These are phyloP conservation scores for Fusarium nodosum DNA, from an alignment of 2,329 filamentous ascomycete species.

Conservation along the genomic window DNA sequence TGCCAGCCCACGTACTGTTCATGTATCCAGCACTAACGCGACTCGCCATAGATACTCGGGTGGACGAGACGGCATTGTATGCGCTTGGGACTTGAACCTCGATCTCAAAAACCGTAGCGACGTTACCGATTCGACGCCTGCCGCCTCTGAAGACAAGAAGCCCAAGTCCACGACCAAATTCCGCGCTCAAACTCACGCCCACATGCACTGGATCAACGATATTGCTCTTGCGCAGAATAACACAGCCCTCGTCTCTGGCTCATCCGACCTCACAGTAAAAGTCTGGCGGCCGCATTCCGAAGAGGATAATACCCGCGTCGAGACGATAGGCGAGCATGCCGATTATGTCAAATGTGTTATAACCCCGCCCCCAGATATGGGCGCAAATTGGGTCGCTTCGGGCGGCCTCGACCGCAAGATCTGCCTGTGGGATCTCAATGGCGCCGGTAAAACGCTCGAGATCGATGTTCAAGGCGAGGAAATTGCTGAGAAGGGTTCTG, in stretches of 20 bases:
- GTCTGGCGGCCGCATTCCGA: slow-evolving; percentile 83
- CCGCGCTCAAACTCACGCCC: slow-evolving; percentile 75
- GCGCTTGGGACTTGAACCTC: slow-evolving; percentile 91
- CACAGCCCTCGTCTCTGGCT: slow-evolving; percentile 85
- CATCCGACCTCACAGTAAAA: slow-evolving; percentile 94
- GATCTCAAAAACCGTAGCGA: slow-evolving; percentile 64
- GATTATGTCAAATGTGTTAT: slow-evolving; percentile 98
- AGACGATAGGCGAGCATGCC: slow-evolving; percentile 90
- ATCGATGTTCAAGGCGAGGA: slow-evolving; percentile 90
- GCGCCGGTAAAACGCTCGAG: slow-evolving; percentile 85
- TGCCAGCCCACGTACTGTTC: slow-evolving; percentile 14
- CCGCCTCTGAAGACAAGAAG: slow-evolving; percentile 50
- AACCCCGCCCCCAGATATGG: slow-evolving; percentile 72
- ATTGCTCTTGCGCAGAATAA: slow-evolving; percentile 85
- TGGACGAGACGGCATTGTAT: slow-evolving; percentile 94
- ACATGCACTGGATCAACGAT: slow-evolving; percentile 98
- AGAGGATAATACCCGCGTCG: slow-evolving; percentile 64
- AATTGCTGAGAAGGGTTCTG: slow-evolving; percentile 88
- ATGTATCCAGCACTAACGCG: slow-evolving; percentile 32
- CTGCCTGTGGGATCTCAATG: slow-evolving; percentile 92
- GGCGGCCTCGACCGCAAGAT: slow-evolving; percentile 94
- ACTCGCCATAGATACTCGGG: slow-evolving; percentile 81
- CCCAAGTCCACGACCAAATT: slow-evolving; percentile 67
- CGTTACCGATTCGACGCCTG: slow-evolving; percentile 49
- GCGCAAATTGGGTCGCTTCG: slow-evolving; percentile 89